Evolutionary conservation across 2,329 filamentous ascomycete genomes (phyloP).

Genomic region (Bertia moriformis): DNA sequence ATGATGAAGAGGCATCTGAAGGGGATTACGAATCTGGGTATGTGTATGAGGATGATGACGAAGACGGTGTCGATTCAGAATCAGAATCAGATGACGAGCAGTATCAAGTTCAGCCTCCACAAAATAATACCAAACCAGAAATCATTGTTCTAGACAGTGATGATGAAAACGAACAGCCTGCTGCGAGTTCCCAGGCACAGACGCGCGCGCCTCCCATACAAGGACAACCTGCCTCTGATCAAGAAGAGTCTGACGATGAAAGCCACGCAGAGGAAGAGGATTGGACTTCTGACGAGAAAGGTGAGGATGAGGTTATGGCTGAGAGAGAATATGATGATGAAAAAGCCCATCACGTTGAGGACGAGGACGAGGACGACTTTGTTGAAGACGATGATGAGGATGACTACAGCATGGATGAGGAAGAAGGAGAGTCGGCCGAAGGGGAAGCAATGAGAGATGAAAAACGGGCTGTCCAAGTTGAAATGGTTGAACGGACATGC

Average conservation of each 20-base stretch:
- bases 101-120: slow-evolving; percentile 3
- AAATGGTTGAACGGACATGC: too few species aligned
- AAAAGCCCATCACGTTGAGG: too few species aligned
- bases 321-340: too few species aligned
- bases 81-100: slow-evolving; percentile 5
- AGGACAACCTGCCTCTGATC: too few species aligned
- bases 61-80: slow-evolving; percentile 3
- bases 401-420: background rate
- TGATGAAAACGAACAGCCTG: slow-evolving; percentile 13
- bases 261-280: background rate
- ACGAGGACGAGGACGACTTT: background rate
- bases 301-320: too few species aligned
- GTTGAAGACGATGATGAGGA: background rate
- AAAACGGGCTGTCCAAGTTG: too few species aligned
- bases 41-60: slow-evolving; percentile 2
- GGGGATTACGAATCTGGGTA: slow-evolving; percentile 6
- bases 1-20: slow-evolving; percentile 7
- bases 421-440: background rate
- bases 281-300: background rate
- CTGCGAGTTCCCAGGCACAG: slow-evolving; percentile 4
- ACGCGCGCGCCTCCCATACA: slow-evolving; percentile 1
- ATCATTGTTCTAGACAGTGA: slow-evolving; percentile 24
- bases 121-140: slow-evolving; percentile 11
- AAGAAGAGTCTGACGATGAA: background rate
- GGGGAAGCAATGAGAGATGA: background rate